Percentiles rank a stretch among this genome's conserved stretches.
Evolutionary conservation across 257 asterid species (phyloP).

Genomic region (Solanum dulcamara): DNA sequence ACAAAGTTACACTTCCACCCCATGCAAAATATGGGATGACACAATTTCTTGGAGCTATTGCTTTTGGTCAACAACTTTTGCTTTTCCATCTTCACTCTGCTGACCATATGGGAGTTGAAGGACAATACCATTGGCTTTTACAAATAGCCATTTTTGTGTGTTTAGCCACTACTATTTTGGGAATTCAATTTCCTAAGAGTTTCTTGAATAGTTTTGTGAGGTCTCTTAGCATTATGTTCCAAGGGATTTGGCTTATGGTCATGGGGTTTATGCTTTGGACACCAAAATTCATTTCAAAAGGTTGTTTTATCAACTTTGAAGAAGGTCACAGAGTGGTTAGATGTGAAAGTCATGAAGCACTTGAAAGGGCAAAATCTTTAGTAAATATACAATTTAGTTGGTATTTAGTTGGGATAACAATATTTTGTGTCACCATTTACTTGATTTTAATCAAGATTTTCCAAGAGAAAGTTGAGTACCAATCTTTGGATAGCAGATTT

Average conservation of each 20-base stretch:
- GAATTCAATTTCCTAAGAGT: conserved; percentile 28
- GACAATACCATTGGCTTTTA: conserved; percentile 72
- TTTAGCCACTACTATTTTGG: conserved; percentile 32
- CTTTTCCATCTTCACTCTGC: conserved; percentile 69
- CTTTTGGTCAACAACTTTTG: conserved; percentile 64
- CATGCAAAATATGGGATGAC: conserved; percentile 29
- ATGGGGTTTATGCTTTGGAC: conserved; percentile 77
- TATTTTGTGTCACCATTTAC: conserved; percentile 25
- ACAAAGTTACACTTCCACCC: conserved; percentile 23
- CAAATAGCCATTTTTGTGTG: conserved; percentile 40
- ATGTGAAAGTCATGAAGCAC: conserved; percentile 39
- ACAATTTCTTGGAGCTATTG: conserved; percentile 45
- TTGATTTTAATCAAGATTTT: conserved; percentile 19
- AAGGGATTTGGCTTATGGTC: conserved; percentile 71
- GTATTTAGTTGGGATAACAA: conserved; percentile 32
- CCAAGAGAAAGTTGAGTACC: conserved; percentile 34
- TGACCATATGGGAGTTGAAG: conserved; percentile 78
- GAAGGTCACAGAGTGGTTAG: conserved; percentile 31
- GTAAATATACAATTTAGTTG: conserved; percentile 61
- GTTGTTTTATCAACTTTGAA: conserved; percentile 35
- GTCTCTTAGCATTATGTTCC: conserved; percentile 40
- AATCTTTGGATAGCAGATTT: conserved; percentile 12
- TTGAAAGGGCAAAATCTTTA: conserved; percentile 58
- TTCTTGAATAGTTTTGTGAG: conserved; percentile 53
- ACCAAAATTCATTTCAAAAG: conserved; percentile 36